Percentiles rank a stretch among this genome's conserved stretches.
Evolutionary conservation across 2,329 filamentous ascomycete genomes (phyloP).

Genomic region (Ceratocystis papillata): DNA sequence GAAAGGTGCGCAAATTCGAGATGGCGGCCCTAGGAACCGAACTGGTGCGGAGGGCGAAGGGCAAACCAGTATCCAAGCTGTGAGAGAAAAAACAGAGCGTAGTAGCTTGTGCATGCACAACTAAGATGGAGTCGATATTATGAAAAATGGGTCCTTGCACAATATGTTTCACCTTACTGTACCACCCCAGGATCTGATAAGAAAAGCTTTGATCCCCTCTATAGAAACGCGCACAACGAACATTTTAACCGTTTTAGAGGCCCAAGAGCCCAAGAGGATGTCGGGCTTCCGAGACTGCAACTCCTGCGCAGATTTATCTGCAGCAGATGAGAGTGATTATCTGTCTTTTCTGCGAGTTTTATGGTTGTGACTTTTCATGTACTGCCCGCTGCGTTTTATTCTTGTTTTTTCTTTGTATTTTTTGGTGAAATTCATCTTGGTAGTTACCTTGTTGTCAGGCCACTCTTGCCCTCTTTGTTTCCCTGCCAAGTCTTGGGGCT

Average conservation of each 20-base stretch:
- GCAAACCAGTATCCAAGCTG: conserved; percentile 35
- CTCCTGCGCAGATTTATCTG: too few relatives aligned
- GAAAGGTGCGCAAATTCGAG: conserved; percentile 59
- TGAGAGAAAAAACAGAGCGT: background rate
- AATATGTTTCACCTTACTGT: background rate
- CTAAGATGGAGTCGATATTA: background rate
- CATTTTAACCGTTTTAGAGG: background rate
- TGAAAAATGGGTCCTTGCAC: background rate
- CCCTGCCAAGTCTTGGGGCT: background rate
- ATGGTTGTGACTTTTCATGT: background rate
- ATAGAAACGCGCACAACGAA: background rate
- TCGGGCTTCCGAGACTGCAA: background rate
- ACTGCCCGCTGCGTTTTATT: background rate
- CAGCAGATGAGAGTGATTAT: background rate
- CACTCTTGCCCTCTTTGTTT: background rate
- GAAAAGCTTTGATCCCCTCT: background rate
- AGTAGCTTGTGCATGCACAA: background rate
- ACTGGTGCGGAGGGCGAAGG: conserved; percentile 37
- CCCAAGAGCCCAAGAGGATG: background rate
- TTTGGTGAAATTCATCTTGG: background rate
- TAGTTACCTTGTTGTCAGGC: background rate
- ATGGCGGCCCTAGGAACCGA: conserved; percentile 47
- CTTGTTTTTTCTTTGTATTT: background rate
- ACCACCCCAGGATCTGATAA: conserved; percentile 16
- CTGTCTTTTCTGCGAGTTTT: background rate